Evolutionary conservation across 768 basidiomycete genomes (phyloP).

Genomic region (Lactarius indigo): DNA sequence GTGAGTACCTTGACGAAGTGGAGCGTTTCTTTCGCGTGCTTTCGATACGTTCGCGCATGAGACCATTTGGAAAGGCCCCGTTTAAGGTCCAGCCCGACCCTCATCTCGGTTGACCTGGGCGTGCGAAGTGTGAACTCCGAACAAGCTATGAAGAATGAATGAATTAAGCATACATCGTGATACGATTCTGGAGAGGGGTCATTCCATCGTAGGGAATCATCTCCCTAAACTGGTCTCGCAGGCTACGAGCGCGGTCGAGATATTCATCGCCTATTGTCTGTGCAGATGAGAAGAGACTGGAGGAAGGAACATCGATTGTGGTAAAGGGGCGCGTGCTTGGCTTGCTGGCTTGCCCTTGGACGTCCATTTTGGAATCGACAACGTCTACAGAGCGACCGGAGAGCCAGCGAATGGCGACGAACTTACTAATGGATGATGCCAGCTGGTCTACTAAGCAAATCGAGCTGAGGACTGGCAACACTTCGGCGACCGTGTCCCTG

Average conservation of each 20-base stretch:
- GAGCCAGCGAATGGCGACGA: too few species aligned
- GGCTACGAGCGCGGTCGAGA: neutral
- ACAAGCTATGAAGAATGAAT: neutral
- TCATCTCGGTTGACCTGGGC: neutral
- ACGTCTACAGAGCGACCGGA: too few species aligned
- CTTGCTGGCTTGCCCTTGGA: too few species aligned
- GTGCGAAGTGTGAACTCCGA: neutral
- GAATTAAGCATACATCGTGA: neutral
- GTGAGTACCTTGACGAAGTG: conserved; percentile 4
- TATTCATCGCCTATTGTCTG: conserved; percentile 7
- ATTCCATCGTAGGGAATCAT: neutral
- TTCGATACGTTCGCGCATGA: conserved; percentile 6
- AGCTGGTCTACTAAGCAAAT: too few species aligned
- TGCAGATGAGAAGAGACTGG: neutral
- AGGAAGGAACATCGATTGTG: too few species aligned
- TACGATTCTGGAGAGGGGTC: conserved; percentile 3
- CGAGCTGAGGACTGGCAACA: too few species aligned
- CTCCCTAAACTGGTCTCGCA: conserved; percentile 5
- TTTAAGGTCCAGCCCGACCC: neutral
- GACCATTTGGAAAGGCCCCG: neutral
- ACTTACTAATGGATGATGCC: too few species aligned
- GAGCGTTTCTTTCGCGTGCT: conserved; percentile 9
- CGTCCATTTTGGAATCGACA: too few species aligned
- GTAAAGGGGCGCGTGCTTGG: too few species aligned
- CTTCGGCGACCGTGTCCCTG: too few species aligned